These are phyloP conservation scores for Colletotrichum shisoi DNA, from an alignment of 2,329 filamentous ascomycete species.

Conservation along the genomic window DNA sequence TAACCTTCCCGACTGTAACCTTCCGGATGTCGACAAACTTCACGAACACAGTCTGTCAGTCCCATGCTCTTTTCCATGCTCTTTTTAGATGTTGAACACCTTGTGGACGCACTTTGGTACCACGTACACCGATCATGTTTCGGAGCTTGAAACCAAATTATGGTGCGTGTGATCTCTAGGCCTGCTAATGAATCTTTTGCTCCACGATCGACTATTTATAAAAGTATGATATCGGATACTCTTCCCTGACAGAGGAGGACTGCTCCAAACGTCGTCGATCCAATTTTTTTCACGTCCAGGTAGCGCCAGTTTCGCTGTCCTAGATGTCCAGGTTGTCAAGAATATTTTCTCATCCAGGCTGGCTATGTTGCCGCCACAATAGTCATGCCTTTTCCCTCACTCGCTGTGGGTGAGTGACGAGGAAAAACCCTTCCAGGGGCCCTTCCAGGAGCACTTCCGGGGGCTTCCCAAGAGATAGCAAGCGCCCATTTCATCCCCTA, in stretches of 20 bases:
- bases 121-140: too few species aligned
- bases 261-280: constrained; percentile 4
- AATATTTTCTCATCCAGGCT: constrained; percentile 11
- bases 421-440: too few species aligned
- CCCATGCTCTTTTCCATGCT: too few species aligned
- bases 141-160: too few species aligned
- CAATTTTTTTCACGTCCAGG: constrained; percentile 20
- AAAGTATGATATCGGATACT: constrained; percentile 22
- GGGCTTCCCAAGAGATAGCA: not conserved
- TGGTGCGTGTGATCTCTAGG: not conserved
- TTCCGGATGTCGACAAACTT: not conserved
- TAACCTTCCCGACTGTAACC: too few species aligned
- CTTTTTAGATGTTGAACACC: too few species aligned
- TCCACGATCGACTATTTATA: constrained; percentile 17
- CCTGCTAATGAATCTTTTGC: constrained; percentile 7
- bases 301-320: constrained; percentile 7
- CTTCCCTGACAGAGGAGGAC: constrained; percentile 3
- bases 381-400: not conserved
- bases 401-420: not conserved
- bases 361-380: not conserved
- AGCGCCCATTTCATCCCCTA: not conserved
- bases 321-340: not conserved
- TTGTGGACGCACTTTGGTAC: too few species aligned
- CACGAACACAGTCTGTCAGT: too few species aligned
- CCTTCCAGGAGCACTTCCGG: too few species aligned